phyloP scores from a whole-genome alignment of 2,329 filamentous ascomycete genomes.

The Gaeumannomyces sp. region DNA sequence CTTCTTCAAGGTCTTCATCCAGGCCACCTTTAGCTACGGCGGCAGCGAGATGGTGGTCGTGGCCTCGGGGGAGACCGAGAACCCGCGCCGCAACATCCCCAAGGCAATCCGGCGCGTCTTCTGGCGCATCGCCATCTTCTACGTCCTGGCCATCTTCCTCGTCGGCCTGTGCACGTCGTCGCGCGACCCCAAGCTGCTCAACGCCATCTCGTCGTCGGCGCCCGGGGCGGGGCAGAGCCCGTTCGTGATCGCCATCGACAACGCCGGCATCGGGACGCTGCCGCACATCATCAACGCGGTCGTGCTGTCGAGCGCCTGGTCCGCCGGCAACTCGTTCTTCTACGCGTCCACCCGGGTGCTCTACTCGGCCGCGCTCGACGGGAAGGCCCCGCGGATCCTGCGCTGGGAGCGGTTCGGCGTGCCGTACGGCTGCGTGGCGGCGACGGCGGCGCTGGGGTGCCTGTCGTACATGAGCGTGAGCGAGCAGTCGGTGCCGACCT shows the following conservation, averaged over 20 bases:
- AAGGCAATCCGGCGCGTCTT: constrained; percentile 20
- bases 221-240: constrained; percentile 23
- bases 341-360: constrained; percentile 30
- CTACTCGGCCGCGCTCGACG: constrained; percentile 41
- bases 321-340: constrained; percentile 27
- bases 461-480: constrained; percentile 57
- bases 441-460: constrained; percentile 53
- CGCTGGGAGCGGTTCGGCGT: constrained; percentile 40
- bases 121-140: constrained; percentile 26
- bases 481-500: constrained; percentile 12
- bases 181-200: constrained; percentile 24
- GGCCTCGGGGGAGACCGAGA: constrained; percentile 15
- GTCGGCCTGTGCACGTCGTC: constrained; percentile 25
- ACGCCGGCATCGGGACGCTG: constrained; percentile 54
- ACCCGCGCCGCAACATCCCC: constrained; percentile 16
- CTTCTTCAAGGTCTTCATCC: constrained; percentile 38
- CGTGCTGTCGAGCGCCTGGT: constrained; percentile 42
- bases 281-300: constrained; percentile 63
- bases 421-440: constrained; percentile 26
- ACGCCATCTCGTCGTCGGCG: constrained; percentile 21
- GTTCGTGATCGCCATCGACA: constrained; percentile 53
- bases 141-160: constrained; percentile 24
- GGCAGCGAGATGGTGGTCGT: constrained; percentile 16
- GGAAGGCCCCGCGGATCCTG: constrained; percentile 41
- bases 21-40: constrained; percentile 13